Percentiles rank a stretch among this genome's conserved stretches.
phyloP scores from a whole-genome alignment of 805 yeast species.

The Cyberlindnera petersonii region DNA sequence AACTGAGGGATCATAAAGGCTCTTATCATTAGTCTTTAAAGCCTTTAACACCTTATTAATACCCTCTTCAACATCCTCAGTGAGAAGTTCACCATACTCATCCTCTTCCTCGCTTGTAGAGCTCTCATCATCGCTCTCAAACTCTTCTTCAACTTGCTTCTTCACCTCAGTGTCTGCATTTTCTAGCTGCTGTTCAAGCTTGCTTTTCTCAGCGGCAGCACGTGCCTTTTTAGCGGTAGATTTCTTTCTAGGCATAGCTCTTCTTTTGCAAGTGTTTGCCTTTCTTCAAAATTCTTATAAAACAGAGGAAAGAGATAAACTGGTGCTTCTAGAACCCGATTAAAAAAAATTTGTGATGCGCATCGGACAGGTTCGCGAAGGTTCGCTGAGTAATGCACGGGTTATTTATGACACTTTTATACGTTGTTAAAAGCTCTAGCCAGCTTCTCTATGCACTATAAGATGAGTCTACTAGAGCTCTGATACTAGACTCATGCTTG shows the following conservation, averaged over 20 bases:
- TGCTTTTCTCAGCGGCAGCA: slow-evolving; percentile 35
- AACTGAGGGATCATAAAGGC: slow-evolving; percentile 61
- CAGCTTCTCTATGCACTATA: no score
- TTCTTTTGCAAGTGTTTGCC: background rate
- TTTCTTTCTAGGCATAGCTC: slow-evolving; percentile 77
- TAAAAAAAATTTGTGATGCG: slow-evolving; percentile 5
- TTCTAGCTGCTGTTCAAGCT: slow-evolving; percentile 23
- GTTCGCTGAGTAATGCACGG: slow-evolving; percentile 1
- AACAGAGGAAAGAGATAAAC: no score
- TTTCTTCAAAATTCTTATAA: no score
- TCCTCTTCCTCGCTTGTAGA: slow-evolving; percentile 62
- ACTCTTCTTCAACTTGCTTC: slow-evolving; percentile 30
- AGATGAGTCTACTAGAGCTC: no score
- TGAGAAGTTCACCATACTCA: slow-evolving; percentile 82
- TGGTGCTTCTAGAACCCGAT: no score
- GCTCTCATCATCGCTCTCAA: slow-evolving; percentile 37
- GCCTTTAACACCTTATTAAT: slow-evolving; percentile 69
- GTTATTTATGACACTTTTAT: slow-evolving; percentile 1
- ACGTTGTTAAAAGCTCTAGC: no score
- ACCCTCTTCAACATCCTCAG: slow-evolving; percentile 81
- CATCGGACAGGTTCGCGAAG: slow-evolving; percentile 3
- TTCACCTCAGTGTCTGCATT: slow-evolving; percentile 20
- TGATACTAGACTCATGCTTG: no score
- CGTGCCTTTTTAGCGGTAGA: slow-evolving; percentile 73
- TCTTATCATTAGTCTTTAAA: slow-evolving; percentile 61